Evolutionary conservation across 495 filamentous ascomycete species (phyloP), one percentile per base, ranked within the genome.

Genomic region (Talaromyces thailandensis): DNA sequence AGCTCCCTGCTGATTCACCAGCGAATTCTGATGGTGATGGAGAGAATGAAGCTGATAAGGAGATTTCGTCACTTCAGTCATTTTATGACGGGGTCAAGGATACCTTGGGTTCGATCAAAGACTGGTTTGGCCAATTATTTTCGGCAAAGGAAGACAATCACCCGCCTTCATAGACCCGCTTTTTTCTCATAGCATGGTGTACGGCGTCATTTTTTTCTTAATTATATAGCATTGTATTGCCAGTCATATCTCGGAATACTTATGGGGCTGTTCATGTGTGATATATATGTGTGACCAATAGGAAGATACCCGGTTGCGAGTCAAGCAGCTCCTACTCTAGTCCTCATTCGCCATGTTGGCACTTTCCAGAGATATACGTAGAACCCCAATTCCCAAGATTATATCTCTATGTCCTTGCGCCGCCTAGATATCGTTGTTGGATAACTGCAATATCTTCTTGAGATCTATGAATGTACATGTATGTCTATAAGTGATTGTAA

Each of bases 31-130:
- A 71, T 24, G 58, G 25, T 23, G 52, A 50, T 28, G 55, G 29
- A 3, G 45, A 40, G 63, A 16, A 48, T 62, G 63, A 68, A 1
- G 45, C 67, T 11, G 66, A 70, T 4, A 7, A 69, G 28, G 63
- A 65, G 23, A 45, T 3, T 5, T 59, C 57, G 6, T 59, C 57
- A 21, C 23, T 45, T 59, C 71, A n/a, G 63, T 57, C 3, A 28
- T 68, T n/a, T 65, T 64, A 23, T 76, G 75, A 75, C 74, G 75
- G 73, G 65, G 65, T 78, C 25, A 73, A 67, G 70, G 65, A 68
- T 32, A 77, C 74, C 50, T n/a, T 78, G 12, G 67, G 73, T 11
- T 70, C 72, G 0, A 48, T 71, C 8, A 76, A 77, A 60, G 62
- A 78, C 32, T 79, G 76, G 76, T 72, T 74, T 25, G 65, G 60